Evolutionary conservation across 345 rosid genomes (phyloP).

Genomic region (Aquilaria malaccensis): DNA sequence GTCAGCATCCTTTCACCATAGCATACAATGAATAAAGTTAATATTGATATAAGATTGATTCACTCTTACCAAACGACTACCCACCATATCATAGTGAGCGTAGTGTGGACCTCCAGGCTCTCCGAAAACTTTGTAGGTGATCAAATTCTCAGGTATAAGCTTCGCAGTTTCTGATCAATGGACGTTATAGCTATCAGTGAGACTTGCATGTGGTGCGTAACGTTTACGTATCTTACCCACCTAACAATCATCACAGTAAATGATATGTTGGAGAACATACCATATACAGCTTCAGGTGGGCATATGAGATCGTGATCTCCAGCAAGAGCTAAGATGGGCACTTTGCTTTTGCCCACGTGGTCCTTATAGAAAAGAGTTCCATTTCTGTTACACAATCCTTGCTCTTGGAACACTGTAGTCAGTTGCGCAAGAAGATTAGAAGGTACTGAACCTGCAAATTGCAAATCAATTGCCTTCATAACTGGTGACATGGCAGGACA

Average conservation of each 20-base stretch:
- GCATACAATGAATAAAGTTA: not conserved
- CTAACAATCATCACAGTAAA: too few species aligned
- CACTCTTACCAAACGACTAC: conserved; percentile 50
- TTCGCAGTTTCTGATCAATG: conserved; percentile 67
- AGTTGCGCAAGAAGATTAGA: conserved; percentile 69
- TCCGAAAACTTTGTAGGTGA: conserved; percentile 59
- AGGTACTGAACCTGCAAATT: conserved; percentile 60
- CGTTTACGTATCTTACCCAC: too few species aligned
- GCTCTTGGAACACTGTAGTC: conserved; percentile 45
- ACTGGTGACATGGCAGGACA: too few species aligned
- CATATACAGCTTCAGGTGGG: conserved; percentile 82
- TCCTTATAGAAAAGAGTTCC: conserved; percentile 67
- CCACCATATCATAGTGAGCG: conserved; percentile 80
- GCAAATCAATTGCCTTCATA: not conserved
- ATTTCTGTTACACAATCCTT: conserved; percentile 54
- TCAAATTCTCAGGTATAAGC: conserved; percentile 48
- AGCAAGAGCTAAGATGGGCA: conserved; percentile 75
- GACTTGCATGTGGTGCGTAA: too few species aligned
- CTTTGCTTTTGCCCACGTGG: conserved; percentile 52
- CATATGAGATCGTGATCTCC: conserved; percentile 77
- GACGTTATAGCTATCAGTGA: not conserved
- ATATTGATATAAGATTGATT: not conserved
- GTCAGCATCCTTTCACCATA: too few species aligned
- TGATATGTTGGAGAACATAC: conserved; percentile 21
- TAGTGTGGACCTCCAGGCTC: conserved; percentile 75